Percentiles rank a stretch among this genome's conserved stretches.
Evolutionary conservation across 2,329 filamentous ascomycete species (phyloP).

Genomic region (Stromatinia cepivora): DNA sequence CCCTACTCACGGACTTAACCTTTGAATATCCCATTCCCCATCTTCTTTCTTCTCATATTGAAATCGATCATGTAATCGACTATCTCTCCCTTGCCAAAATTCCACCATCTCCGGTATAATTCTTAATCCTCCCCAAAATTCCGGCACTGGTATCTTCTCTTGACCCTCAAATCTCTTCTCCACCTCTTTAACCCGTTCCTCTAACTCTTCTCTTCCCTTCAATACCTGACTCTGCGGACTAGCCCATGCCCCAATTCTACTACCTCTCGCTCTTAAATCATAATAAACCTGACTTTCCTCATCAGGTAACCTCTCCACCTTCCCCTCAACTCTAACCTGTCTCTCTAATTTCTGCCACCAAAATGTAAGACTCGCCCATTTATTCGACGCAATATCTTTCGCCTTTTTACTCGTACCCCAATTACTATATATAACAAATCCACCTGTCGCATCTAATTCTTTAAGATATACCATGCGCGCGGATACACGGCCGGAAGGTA

Average conservation of each 20-base stretch:
- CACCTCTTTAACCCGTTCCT: conserved; percentile 73
- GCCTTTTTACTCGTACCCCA: conserved; percentile 76
- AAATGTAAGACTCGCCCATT: conserved; percentile 80
- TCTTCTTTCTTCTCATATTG: conserved; percentile 67
- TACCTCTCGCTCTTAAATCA: conserved; percentile 72
- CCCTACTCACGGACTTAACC: conserved; percentile 64
- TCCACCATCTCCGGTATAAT: conserved; percentile 84
- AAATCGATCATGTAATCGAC: conserved; percentile 91
- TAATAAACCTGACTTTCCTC: conserved; percentile 74
- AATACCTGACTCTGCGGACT: conserved; percentile 83
- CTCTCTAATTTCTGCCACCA: conserved; percentile 86
- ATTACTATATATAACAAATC: conserved; percentile 94
- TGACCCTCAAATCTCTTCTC: conserved; percentile 72
- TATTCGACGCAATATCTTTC: conserved; percentile 69
- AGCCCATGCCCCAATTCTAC: conserved; percentile 88
- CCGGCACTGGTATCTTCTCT: conserved; percentile 83
- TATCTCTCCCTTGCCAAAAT: conserved; percentile 94
- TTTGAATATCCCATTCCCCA: conserved; percentile 65
- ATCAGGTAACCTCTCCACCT: conserved; percentile 61
- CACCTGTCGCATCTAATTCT: conserved; percentile 71
- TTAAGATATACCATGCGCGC: conserved; percentile 92
- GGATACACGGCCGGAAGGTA: conserved; percentile 82
- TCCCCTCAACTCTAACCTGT: conserved; percentile 87
- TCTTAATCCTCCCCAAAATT: conserved; percentile 91
- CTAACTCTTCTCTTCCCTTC: conserved; percentile 68